Base-by-base conservation (phyloP, 208 protist species). In the Phytomonas sp. region DNA sequence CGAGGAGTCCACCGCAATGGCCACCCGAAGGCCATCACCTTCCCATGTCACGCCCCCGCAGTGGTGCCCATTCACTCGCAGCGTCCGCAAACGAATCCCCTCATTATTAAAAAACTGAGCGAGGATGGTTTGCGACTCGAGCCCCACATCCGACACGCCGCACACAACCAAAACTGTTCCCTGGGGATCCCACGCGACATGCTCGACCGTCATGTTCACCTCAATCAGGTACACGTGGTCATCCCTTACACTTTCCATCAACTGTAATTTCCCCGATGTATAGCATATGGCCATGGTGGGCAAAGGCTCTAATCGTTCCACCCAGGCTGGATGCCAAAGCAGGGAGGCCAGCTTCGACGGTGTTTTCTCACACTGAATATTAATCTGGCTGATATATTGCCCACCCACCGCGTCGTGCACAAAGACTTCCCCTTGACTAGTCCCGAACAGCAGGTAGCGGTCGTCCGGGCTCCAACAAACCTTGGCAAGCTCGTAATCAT, bases 391-490 rank as follows among this genome's bases (percentile, higher is more conserved):
- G 19, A 98, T 76, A 68, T 80, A 81, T 59, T 93, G 76, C 23
- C 94, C 95, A 45, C 71, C 73, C 11, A 69, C 67, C 45, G 80
- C 80, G 74, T 98, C 94, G 79, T 98, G 94, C 32, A 98, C 81
- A 67, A 84, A 88, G 26, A 98, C 83, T 62, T 98, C 88, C 8
- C 94, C 94, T 11, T 63, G 67, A 34, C 76, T 71, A 12, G 94
- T 98, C 70, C 93, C 93, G 64, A 99, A 97, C 23, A 99, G 79
- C 29, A 98, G 86, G 67, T 78, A 87, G 42, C 83, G 79, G 42
- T 90, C 89, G 75, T 99, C 96, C 0, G 98, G 94, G 66, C 96
- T 98, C 97, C 98, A 99, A 70, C 91, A 85, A 56, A 98, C 87
- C 63, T 93, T 83, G 23, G 76, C 66, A 34, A 99, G 88, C 71